A percentile compares a stretch with the other conserved stretches of the same genome.
phyloP scores from a whole-genome alignment of 2,329 filamentous ascomycete genomes.

The Alternaria angustiovoidea region DNA sequence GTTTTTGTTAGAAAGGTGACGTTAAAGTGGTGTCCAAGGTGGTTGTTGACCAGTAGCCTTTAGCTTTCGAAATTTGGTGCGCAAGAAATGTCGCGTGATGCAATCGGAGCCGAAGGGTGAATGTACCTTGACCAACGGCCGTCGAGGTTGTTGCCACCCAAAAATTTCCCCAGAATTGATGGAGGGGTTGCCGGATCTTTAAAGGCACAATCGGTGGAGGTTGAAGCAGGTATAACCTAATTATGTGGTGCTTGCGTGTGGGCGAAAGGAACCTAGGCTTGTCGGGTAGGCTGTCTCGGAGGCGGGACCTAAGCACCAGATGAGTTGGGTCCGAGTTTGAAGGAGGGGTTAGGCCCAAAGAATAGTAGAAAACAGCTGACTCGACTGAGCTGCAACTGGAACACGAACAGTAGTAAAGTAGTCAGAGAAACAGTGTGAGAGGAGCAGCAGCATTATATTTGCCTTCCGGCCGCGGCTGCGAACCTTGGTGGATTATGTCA shows the following conservation, averaged over 20 bases:
- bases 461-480: conserved; percentile 17
- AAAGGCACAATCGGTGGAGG: neutral
- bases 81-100: conserved; percentile 13
- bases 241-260: conserved; percentile 15
- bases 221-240: neutral
- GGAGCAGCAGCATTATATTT: conserved; percentile 5
- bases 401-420: conserved; percentile 5
- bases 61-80: neutral
- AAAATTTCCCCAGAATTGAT: conserved; percentile 2
- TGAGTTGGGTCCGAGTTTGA: conserved; percentile 11
- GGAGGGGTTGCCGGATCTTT: neutral
- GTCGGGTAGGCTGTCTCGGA: conserved; percentile 20
- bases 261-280: conserved; percentile 25
- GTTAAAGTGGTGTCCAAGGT: neutral
- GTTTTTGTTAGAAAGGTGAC: neutral
- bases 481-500: conserved; percentile 2
- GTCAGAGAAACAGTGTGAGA: conserved; percentile 5
- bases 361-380: neutral
- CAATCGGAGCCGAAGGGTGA: conserved; percentile 6
- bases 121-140: neutral
- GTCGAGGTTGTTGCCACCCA: conserved; percentile 13
- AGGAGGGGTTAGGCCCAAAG: neutral
- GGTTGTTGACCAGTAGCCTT: neutral
- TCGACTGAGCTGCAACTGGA: conserved; percentile 3
- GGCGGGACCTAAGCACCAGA: conserved; percentile 15